phyloP scores from a whole-genome alignment of 208 protist species.

The Lotmaria passim region DNA sequence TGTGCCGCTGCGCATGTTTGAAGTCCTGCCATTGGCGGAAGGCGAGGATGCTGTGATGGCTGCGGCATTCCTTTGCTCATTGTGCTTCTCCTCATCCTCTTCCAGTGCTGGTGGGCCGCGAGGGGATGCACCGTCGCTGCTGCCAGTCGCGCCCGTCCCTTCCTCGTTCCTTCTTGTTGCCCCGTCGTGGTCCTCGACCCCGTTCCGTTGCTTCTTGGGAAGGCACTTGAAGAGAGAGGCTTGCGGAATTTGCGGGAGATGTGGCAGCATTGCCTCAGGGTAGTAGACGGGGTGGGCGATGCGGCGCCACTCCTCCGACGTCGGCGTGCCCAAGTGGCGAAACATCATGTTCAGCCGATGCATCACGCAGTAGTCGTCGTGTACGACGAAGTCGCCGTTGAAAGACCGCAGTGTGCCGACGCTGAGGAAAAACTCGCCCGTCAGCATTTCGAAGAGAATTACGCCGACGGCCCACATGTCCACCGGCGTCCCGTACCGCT shows the following conservation, averaged over 20 bases:
- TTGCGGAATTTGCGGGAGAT: slow-evolving; percentile 62
- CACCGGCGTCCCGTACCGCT: slow-evolving; percentile 68
- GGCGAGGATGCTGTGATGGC: too few species aligned
- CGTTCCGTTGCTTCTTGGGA: neutral
- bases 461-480: slow-evolving; percentile 93
- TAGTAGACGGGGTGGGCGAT: slow-evolving; percentile 96
- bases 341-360: slow-evolving; percentile 97
- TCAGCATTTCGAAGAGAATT: slow-evolving; percentile 90
- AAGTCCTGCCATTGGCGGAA: neutral
- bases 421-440: slow-evolving; percentile 93
- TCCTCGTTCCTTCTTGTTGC: slow-evolving; percentile 4
- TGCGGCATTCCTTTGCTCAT: neutral
- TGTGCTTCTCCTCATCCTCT: neutral
- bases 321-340: slow-evolving; percentile 92
- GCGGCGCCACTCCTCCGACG: slow-evolving; percentile 93
- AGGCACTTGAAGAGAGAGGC: slow-evolving; percentile 26
- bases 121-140: neutral
- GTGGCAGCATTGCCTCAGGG: slow-evolving; percentile 84
- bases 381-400: slow-evolving; percentile 74
- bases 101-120: neutral
- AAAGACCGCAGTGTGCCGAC: slow-evolving; percentile 85
- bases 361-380: slow-evolving; percentile 69
- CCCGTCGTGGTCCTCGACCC: slow-evolving; percentile 15
- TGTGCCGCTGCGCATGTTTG: neutral
- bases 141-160: neutral